Percentiles rank a stretch among this genome's conserved stretches.
Conservation (phyloP, 768 basidiomycete genomes). For the Suillus cothurnatus region DNA sequence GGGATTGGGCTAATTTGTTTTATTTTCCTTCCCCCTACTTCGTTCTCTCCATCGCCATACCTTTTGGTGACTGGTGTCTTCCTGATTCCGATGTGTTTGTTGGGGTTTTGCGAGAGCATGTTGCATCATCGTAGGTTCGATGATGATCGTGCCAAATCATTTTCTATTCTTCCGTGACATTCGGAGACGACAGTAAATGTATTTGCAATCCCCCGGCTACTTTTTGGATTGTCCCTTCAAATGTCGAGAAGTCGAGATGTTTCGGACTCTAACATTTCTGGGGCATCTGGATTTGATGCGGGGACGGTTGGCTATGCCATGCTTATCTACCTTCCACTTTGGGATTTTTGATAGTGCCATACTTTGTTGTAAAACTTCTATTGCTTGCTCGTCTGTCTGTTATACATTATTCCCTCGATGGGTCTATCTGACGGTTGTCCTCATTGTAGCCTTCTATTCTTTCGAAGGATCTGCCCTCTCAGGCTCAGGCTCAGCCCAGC, state of each 20-base stretch:
- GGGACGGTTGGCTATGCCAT: neutral
- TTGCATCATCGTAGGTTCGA: neutral
- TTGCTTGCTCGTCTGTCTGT: neutral
- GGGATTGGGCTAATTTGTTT: neutral
- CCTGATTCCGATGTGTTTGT: too few species aligned
- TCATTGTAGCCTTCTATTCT: neutral
- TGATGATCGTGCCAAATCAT: neutral
- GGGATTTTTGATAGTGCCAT: neutral
- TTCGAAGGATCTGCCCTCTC: neutral
- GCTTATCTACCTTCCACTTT: neutral
- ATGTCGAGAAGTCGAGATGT: neutral
- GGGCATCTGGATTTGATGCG: neutral
- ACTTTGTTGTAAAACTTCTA: neutral
- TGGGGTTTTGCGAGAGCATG: neutral
- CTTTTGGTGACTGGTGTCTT: neutral
- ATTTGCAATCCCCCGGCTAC: neutral
- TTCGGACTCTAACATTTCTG: neutral
- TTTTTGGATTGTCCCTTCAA: neutral
- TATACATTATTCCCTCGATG: neutral
- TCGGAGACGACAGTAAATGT: neutral
- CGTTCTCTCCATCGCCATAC: neutral
- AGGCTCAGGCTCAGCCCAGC: neutral
- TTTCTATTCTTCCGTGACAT: neutral
- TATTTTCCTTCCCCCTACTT: neutral
- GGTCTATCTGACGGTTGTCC: neutral